Conservation (phyloP, 78 protist species). For the Diacronema lutheri region DNA sequence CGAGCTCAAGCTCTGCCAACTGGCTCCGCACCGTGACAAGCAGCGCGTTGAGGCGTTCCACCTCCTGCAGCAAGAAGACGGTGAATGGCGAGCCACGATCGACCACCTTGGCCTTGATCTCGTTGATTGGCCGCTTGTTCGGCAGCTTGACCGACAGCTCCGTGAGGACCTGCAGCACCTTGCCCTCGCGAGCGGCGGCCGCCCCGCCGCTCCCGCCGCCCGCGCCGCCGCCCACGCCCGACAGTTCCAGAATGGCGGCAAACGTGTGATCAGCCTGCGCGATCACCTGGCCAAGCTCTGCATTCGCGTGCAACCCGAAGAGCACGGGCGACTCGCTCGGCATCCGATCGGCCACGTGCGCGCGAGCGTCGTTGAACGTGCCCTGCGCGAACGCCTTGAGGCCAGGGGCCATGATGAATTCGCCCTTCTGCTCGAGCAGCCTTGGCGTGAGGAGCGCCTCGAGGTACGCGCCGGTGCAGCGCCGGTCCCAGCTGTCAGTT, state of each 20-base stretch:
- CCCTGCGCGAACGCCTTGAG: not conserved
- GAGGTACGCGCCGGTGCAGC: slow-evolving; percentile 68
- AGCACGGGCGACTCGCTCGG: slow-evolving; percentile 75
- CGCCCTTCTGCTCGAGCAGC: slow-evolving; percentile 43
- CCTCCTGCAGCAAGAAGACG: slow-evolving; percentile 59
- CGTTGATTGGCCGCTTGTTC: not conserved
- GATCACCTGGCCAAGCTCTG: slow-evolving; percentile 70
- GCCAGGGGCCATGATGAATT: slow-evolving; percentile 42
- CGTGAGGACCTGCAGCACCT: not conserved
- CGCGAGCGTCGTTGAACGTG: slow-evolving; percentile 41
- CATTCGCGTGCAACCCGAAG: slow-evolving; percentile 85
- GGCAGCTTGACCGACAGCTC: not conserved
- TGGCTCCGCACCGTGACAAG: slow-evolving; percentile 37
- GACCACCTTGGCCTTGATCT: not conserved
- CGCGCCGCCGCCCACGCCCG: slow-evolving; percentile 42
- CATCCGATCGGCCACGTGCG: slow-evolving; percentile 53
- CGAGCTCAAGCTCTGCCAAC: slow-evolving; percentile 59
- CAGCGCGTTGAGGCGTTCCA: slow-evolving; percentile 62
- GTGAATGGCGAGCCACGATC: not conserved
- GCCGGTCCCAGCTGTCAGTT: slow-evolving; percentile 80
- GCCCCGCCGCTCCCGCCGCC: not conserved
- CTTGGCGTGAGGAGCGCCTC: slow-evolving; percentile 38
- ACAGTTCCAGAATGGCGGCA: slow-evolving; percentile 40
- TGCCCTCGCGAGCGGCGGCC: not conserved
- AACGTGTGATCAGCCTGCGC: slow-evolving; percentile 56